Evolutionary conservation across 2,329 filamentous ascomycete genomes (phyloP), one percentile per base, ranked within the genome.

Genomic region (Fusarium musae): DNA sequence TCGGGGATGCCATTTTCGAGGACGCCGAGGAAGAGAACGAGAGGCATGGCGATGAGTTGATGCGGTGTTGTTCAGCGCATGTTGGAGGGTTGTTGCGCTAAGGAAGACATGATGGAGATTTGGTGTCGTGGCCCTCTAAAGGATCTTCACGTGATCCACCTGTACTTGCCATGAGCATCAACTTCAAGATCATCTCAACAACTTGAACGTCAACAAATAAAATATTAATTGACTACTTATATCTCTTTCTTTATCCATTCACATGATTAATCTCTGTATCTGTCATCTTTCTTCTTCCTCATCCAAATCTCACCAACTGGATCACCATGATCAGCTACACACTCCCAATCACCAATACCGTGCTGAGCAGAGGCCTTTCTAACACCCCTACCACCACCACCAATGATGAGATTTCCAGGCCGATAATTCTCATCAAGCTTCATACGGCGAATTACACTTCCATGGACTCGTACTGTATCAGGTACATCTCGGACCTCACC

Each of bases 401-500:
- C 93, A 6, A 95, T 82, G 68, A 96, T 94, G 59, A 96, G 80
- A 69, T 96, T 96, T 0, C 93, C 93, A 0, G 93, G 93, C 0
- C 93, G 86, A 77, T 96, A 96, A 0, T 75, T 83, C 3, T 85
- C 79, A 67, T 95, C 88, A 12, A 83, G 81, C 52, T 89, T 80
- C 90, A 96, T 92, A 11, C 93, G 87, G 23, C 89, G 88, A 64
- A 96, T 90, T 0, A 94, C 93, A 28, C 91, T 93, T 46, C 90
- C 88, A 76, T 96, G 93, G 4, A 96, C 88, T 28, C 90, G 85
- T 2, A 91, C 93, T 60, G 91, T 85, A 13, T 88, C 81, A 0
- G 93, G 93, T 4, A 96, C 91, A 77, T 96, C 93, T 21, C 93
- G 88, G 1, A 92, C 90, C 81, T 96, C 93, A 15, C 93, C 94